Conservation (phyloP, 257 asterid species). For the Orobanche coerulescens region DNA sequence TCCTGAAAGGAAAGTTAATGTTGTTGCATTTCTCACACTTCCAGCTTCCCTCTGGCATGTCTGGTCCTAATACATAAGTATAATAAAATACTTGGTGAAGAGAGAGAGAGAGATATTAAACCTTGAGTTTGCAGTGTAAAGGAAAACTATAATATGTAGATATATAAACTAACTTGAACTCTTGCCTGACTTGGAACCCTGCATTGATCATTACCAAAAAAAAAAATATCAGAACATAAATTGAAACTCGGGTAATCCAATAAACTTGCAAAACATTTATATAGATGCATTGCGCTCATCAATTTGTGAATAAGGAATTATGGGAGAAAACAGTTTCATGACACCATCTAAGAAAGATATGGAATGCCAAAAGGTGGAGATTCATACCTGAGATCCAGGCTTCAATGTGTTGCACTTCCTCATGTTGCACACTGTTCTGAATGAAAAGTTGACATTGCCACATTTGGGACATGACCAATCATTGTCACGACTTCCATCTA, state of each 20-base stretch:
- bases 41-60: slow-evolving; percentile 93
- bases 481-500: slow-evolving; percentile 77
- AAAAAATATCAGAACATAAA: slow-evolving; percentile 10
- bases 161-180: slow-evolving; percentile 62
- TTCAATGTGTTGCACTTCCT: slow-evolving; percentile 87
- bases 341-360: no score
- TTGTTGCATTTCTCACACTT: slow-evolving; percentile 87
- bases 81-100: not conserved
- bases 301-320: no score
- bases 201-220: slow-evolving; percentile 27
- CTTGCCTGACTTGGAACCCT: slow-evolving; percentile 58
- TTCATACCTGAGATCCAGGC: slow-evolving; percentile 75
- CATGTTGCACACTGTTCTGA: slow-evolving; percentile 82
- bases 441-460: slow-evolving; percentile 76
- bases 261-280: no score
- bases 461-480: slow-evolving; percentile 91
- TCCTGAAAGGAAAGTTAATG: slow-evolving; percentile 77
- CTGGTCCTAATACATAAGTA: slow-evolving; percentile 38
- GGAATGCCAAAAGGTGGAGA: not conserved
- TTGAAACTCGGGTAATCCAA: not conserved
- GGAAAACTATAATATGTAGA: not conserved
- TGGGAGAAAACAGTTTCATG: no score
- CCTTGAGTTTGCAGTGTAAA: not conserved
- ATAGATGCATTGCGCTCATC: no score
- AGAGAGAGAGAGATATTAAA: no score